These are phyloP conservation scores for Celoporthe dispersa DNA, from an alignment of 2,329 filamentous ascomycete species.

Conservation along the genomic window DNA sequence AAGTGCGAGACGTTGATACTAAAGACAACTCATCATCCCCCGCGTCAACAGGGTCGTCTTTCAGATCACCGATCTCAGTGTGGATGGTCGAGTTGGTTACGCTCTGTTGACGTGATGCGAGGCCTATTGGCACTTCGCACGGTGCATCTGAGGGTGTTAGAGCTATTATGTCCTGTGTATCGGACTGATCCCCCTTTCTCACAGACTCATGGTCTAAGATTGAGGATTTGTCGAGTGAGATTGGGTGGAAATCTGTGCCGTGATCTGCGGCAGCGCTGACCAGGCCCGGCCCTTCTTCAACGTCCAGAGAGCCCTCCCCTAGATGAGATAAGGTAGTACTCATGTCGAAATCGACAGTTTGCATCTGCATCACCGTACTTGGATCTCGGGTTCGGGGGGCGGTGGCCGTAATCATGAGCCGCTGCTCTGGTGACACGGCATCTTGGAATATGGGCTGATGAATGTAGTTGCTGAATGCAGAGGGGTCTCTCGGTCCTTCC, in stretches of 20 bases:
- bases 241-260: conserved; percentile 13
- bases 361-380: conserved; percentile 10
- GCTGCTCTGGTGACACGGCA: conserved; percentile 16
- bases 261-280: background rate
- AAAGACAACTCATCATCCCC: background rate
- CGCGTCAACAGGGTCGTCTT: background rate
- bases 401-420: background rate
- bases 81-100: background rate
- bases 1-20: background rate
- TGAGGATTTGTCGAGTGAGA: conserved; percentile 18
- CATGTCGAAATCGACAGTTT: background rate
- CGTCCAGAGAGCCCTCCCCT: background rate
- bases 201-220: conserved; percentile 4
- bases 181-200: background rate
- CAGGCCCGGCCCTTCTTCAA: conserved; percentile 1
- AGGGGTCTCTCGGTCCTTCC: conserved; percentile 1
- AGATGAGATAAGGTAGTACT: conserved; percentile 2
- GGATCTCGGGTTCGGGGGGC: background rate
- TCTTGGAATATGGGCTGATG: conserved; percentile 16
- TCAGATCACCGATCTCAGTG: background rate
- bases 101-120: background rate
- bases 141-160: background rate
- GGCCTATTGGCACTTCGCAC: background rate
- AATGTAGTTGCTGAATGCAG: background rate
- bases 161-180: background rate